phyloP scores from a whole-genome alignment of 495 filamentous ascomycete species.

The Glarea lozoyensis region DNA sequence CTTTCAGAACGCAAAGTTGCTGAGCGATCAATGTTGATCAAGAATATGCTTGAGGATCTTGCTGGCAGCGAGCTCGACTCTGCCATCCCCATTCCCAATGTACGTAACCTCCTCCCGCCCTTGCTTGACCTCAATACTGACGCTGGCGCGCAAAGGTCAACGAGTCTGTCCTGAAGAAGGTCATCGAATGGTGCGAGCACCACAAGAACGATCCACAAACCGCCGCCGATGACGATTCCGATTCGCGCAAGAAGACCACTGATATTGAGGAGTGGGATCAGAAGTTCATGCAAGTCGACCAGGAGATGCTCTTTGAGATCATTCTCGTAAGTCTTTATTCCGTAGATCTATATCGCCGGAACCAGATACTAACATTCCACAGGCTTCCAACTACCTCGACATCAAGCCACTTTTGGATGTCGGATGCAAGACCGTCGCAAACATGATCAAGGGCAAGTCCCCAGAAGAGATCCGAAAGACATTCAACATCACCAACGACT shows the following conservation, averaged over 20 bases:
- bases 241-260: constrained; percentile 93
- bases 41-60: constrained; percentile 94
- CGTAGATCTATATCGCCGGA: not conserved
- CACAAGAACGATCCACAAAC: constrained; percentile 79
- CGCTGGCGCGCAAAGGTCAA: constrained; percentile 58
- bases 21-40: constrained; percentile 89
- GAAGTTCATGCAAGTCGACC: constrained; percentile 99
- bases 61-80: constrained; percentile 57
- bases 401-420: constrained; percentile 78
- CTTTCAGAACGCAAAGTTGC: constrained; percentile 68
- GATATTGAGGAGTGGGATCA: constrained; percentile 99
- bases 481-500: constrained; percentile 79
- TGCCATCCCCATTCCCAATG: constrained; percentile 81
- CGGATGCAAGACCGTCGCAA: constrained; percentile 76
- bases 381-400: constrained; percentile 71
- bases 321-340: constrained; percentile 62
- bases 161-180: constrained; percentile 86
- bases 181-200: constrained; percentile 95
- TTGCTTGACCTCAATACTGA: constrained; percentile 1
- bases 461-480: constrained; percentile 77
- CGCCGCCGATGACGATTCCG: constrained; percentile 76
- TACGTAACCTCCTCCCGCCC: constrained; percentile 29
- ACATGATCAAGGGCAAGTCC: constrained; percentile 83
- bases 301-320: constrained; percentile 99
- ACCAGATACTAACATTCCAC: not conserved